Evolutionary conservation across 768 basidiomycete genomes (phyloP).

Genomic region (Mycena chlorophos): DNA sequence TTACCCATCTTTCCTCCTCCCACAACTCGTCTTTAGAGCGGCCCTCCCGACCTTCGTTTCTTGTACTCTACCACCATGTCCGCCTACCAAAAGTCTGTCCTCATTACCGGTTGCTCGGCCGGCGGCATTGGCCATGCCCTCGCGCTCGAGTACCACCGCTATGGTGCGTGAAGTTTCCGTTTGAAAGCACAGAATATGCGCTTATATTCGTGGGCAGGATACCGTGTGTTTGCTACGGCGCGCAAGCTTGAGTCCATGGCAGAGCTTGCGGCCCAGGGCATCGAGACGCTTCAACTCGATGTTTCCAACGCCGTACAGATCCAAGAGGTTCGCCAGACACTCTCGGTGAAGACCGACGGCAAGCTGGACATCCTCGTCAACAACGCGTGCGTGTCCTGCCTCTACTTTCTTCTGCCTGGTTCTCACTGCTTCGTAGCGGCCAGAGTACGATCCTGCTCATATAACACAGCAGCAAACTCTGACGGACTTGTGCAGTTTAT

Average conservation of each 20-base stretch:
- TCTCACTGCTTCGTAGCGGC: background rate
- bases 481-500: background rate
- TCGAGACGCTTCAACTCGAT: constrained; percentile 25
- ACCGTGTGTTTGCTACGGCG: constrained; percentile 28
- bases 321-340: background rate
- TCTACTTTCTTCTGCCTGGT: background rate
- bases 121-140: background rate
- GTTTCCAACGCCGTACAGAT: constrained; percentile 19
- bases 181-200: background rate
- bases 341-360: constrained; percentile 1
- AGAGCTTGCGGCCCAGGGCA: constrained; percentile 14
- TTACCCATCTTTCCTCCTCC: too few species aligned
- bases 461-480: too few species aligned
- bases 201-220: background rate
- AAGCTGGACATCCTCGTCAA: constrained; percentile 5
- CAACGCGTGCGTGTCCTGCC: constrained; percentile 5
- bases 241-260: constrained; percentile 22
- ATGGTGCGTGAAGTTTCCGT: background rate
- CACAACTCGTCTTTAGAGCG: too few species aligned
- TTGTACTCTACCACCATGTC: background rate
- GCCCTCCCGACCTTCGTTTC: too few species aligned
- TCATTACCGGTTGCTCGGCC: background rate
- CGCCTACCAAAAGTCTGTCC: background rate
- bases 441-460: background rate
- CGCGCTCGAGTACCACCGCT: background rate